phyloP scores from a whole-genome alignment of 2,329 filamentous ascomycete genomes.

The Leptographium galeiforme region DNA sequence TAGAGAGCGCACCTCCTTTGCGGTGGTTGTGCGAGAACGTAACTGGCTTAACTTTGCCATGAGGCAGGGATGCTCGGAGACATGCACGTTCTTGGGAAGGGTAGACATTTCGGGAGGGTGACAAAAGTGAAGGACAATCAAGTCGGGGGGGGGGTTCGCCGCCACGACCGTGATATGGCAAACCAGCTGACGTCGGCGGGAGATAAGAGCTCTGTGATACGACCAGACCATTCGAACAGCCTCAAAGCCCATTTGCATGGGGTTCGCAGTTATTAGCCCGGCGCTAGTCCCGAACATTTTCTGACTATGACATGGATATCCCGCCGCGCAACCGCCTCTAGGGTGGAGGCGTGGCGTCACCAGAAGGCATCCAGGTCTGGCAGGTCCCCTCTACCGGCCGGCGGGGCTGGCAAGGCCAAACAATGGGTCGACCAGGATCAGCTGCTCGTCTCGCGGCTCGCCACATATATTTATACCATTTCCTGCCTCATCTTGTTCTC shows the following conservation, averaged over 20 bases:
- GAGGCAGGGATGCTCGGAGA: conserved; percentile 78
- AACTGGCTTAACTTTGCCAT: conserved; percentile 82
- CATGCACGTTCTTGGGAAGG: conserved; percentile 52
- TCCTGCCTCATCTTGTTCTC: conserved; percentile 79
- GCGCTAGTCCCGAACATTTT: not conserved
- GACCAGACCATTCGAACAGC: no score
- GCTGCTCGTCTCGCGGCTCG: conserved; percentile 29
- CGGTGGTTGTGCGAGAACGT: conserved; percentile 55
- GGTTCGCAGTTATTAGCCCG: not conserved
- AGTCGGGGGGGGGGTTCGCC: no score
- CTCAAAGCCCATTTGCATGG: no score
- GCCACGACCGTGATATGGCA: no score
- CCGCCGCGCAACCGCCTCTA: no score
- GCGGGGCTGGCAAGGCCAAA: conserved; percentile 1
- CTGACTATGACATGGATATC: conserved; percentile 19
- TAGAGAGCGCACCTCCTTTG: conserved; percentile 66
- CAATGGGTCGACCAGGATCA: not conserved
- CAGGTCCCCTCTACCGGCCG: not conserved
- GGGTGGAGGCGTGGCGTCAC: not conserved
- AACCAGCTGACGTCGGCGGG: no score
- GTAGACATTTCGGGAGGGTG: conserved; percentile 3
- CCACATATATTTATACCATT: conserved; percentile 53
- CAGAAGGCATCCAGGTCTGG: not conserved
- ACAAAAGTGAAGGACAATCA: not conserved
- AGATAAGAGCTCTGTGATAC: no score